phyloP scores from a whole-genome alignment of 129 eudicot genomes.

The Rutidosis leptorrhynchoides region DNA sequence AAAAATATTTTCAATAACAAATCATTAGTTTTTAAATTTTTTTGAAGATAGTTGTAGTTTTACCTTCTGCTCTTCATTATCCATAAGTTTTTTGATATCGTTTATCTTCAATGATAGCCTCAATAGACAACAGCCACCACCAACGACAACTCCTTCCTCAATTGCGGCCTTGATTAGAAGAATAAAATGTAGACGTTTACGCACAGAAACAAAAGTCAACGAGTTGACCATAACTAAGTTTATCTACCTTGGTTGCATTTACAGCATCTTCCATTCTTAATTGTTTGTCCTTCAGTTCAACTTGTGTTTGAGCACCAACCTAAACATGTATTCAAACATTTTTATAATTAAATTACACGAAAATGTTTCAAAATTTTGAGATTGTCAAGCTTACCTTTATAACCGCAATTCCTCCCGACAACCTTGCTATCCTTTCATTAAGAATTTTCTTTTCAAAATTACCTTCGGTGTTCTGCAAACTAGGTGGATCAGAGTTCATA shows the following conservation, averaged over 20 bases:
- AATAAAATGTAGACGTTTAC: constrained; percentile 13
- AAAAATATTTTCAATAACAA: neutral
- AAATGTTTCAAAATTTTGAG: neutral
- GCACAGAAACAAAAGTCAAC: constrained; percentile 5
- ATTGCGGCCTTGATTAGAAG: constrained; percentile 66
- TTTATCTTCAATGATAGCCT: constrained; percentile 68
- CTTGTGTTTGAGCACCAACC: constrained; percentile 96
- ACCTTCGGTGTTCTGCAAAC: constrained; percentile 60
- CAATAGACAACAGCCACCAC: constrained; percentile 88
- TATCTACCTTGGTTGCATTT: constrained; percentile 86
- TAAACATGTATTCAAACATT: constrained; percentile 19
- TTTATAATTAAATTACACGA: neutral
- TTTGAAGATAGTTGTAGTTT: constrained; percentile 6
- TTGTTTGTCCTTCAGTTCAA: constrained; percentile 80
- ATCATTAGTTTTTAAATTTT: too few species aligned
- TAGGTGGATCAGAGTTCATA: neutral
- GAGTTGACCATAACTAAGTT: constrained; percentile 18
- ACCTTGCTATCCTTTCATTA: constrained; percentile 75
- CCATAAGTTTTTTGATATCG: constrained; percentile 50
- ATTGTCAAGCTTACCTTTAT: constrained; percentile 54
- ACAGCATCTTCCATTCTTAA: constrained; percentile 91
- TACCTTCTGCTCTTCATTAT: constrained; percentile 90
- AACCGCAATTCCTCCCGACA: constrained; percentile 80
- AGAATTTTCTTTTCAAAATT: constrained; percentile 68
- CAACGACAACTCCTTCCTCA: constrained; percentile 95